Evolutionary conservation across 1,284 basidiomycete genomes (phyloP).

Genomic region (Cystobasidiaceae sp.): DNA sequence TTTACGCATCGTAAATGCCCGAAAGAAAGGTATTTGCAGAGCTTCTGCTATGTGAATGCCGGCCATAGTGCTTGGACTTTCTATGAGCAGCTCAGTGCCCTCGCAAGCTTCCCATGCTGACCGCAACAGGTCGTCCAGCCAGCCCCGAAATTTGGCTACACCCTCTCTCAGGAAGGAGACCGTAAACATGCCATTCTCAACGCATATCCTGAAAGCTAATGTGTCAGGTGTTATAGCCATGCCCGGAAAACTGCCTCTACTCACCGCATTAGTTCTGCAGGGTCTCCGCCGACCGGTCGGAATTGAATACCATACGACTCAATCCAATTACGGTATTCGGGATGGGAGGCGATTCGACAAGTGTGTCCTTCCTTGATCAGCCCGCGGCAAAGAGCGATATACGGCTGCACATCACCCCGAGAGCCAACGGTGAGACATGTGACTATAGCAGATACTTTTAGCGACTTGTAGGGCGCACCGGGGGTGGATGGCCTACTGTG

Average conservation of each 20-base stretch:
- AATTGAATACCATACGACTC: constrained; percentile 86
- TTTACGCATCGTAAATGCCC: constrained; percentile 17
- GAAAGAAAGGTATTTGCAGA: constrained; percentile 1
- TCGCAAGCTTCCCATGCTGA: constrained; percentile 95
- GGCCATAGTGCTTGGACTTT: constrained; percentile 1
- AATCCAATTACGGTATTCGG: constrained; percentile 91
- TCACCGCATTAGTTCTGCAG: constrained; percentile 68
- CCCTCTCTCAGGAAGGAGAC: constrained; percentile 88
- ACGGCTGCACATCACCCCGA: constrained; percentile 49
- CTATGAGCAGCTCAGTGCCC: constrained; percentile 67
- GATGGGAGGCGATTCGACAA: constrained; percentile 82
- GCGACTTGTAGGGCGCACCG: background rate
- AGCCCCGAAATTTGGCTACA: constrained; percentile 60
- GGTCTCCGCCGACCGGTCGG: constrained; percentile 88
- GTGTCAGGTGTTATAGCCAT: background rate
- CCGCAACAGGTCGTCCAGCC: constrained; percentile 90
- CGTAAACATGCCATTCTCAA: constrained; percentile 95
- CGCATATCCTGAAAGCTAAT: constrained; percentile 58
- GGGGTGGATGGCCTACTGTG: constrained; percentile 45
- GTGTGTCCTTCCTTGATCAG: constrained; percentile 82
- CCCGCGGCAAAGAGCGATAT: constrained; percentile 89
- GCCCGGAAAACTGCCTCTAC: background rate
- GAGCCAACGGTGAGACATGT: constrained; percentile 94
- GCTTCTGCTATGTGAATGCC: constrained; percentile 11
- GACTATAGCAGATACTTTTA: constrained; percentile 50